phyloP scores from a whole-genome alignment of 139 green algal species.

The Picochlorum costavermella region DNA sequence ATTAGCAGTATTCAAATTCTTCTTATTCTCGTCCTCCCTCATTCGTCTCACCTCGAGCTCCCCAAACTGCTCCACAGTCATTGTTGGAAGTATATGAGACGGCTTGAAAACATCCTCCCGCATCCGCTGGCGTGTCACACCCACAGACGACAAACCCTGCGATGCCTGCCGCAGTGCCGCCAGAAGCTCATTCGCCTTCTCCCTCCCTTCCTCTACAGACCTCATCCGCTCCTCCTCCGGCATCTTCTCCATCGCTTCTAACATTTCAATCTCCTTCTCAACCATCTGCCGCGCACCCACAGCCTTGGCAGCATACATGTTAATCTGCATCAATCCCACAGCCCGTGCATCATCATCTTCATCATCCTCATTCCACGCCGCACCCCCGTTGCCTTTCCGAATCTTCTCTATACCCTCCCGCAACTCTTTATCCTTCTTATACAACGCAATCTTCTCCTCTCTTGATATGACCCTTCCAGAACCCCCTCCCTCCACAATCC shows the following conservation, averaged over 20 bases:
- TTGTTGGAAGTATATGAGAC: constrained; percentile 59
- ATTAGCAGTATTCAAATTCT: background rate
- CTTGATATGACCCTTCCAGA: background rate
- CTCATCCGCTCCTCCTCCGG: constrained; percentile 21
- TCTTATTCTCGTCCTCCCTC: background rate
- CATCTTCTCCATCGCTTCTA: constrained; percentile 34
- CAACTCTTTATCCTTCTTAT: constrained; percentile 45
- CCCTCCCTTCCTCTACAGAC: constrained; percentile 6
- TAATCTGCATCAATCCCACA: constrained; percentile 32
- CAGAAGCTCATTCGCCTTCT: constrained; percentile 27
- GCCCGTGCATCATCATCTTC: constrained; percentile 52
- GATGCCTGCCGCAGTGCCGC: constrained; percentile 4
- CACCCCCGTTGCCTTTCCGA: no score
- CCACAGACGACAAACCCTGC: background rate
- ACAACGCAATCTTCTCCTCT: constrained; percentile 46
- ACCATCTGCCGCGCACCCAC: constrained; percentile 25
- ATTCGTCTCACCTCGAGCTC: constrained; percentile 20
- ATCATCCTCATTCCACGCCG: constrained; percentile 20
- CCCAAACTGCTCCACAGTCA: constrained; percentile 44
- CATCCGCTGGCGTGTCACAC: constrained; percentile 13
- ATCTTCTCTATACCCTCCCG: constrained; percentile 11
- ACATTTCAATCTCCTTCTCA: constrained; percentile 48
- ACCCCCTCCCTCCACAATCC: background rate
- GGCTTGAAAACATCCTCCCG: constrained; percentile 61
- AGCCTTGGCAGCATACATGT: constrained; percentile 36